Evolutionary conservation across 495 filamentous ascomycete species (phyloP), one percentile per base, ranked within the genome.

Genomic region (Amorphotheca resinae): DNA sequence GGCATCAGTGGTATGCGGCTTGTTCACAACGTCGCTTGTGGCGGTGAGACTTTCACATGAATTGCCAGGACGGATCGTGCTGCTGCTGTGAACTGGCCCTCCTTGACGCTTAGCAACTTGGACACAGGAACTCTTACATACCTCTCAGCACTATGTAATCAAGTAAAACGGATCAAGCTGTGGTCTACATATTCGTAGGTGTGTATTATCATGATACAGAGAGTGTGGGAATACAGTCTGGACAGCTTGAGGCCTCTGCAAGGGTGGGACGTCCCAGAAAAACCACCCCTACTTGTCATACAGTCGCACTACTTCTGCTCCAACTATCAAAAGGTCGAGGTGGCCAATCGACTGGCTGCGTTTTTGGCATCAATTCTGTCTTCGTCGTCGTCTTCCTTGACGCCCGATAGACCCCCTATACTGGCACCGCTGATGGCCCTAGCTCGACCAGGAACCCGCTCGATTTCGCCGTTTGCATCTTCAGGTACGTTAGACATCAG

Each of bases 321-420:
- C 28, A 34, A 22, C 14, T 18, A 42, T 64, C 45, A 95, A 61
- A 95, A 98, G 14, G 88, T 94, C 65, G 86, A 94, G 37, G 85
- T 80, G 22, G 91, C 91, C 63, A 99, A 68, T 54, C 91, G 76
- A 60, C 82, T 93, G 18, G 91, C 91, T 22, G 91, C 91, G 64
- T 95, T 95, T 59, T 81, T 76, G 15, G 91, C 91, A 69, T 99
- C 91, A 39, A 96, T 77, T 45, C 87, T 72, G 59, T 96, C 93
- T 48, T 89, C 85, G 58, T 98, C 91, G 58, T 98, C 91, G 44
- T 95, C 89, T 59, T 89, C 87, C 33, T 77, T 69, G 25, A 82
- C 64, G 9, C 77, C 75, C 38, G 68, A 64, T 45, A 79, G 47
- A 46, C 62, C 66, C 17, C 67, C 65, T 15, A 41, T 47, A 25